Evolutionary conservation across 1,139 yeast genomes (phyloP).

Genomic region (Lodderomyces orthopsilosis): DNA sequence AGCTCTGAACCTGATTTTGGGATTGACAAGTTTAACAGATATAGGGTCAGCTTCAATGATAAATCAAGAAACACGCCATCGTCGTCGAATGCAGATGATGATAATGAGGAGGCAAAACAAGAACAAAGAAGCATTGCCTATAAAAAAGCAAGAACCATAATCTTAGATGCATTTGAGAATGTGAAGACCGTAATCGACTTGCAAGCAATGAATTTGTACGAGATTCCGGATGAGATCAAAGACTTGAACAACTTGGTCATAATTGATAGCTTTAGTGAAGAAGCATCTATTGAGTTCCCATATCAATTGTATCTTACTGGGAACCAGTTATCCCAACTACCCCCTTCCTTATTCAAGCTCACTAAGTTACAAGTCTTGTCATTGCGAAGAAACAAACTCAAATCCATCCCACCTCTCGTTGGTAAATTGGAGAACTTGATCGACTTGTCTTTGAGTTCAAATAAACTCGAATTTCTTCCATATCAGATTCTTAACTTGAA

Average conservation of each 20-base stretch:
- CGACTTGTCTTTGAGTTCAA: slow-evolving; percentile 41
- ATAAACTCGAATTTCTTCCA: slow-evolving; percentile 35
- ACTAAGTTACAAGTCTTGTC: slow-evolving; percentile 43
- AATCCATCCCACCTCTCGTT: slow-evolving; percentile 36
- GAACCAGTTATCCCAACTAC: slow-evolving; percentile 30
- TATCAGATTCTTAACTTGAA: slow-evolving; percentile 34
- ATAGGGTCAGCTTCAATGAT: slow-evolving; percentile 24
- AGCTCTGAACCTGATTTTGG: slow-evolving; percentile 50
- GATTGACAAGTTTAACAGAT: slow-evolving; percentile 44
- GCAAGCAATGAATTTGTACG: slow-evolving; percentile 36
- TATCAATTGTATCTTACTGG: slow-evolving; percentile 41
- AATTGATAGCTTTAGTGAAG: slow-evolving; percentile 36
- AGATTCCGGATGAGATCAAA: slow-evolving; percentile 44
- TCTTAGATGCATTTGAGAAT: slow-evolving; percentile 42
- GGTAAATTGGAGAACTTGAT: slow-evolving; percentile 29
- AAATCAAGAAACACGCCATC: slow-evolving; percentile 28
- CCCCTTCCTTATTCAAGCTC: slow-evolving; percentile 41
- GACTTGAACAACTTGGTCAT: slow-evolving; percentile 44
- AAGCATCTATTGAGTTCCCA: slow-evolving; percentile 37
- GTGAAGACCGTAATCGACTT: slow-evolving; percentile 32
- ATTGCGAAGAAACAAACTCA: slow-evolving; percentile 38
- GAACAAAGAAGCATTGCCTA: slow-evolving; percentile 15
- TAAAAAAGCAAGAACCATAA: slow-evolving; percentile 30
- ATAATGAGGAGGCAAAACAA: slow-evolving; percentile 9
- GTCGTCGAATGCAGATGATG: slow-evolving; percentile 7